Evolutionary conservation across 2,329 filamentous ascomycete genomes (phyloP).

Genomic region (Penicillium polonicum): DNA sequence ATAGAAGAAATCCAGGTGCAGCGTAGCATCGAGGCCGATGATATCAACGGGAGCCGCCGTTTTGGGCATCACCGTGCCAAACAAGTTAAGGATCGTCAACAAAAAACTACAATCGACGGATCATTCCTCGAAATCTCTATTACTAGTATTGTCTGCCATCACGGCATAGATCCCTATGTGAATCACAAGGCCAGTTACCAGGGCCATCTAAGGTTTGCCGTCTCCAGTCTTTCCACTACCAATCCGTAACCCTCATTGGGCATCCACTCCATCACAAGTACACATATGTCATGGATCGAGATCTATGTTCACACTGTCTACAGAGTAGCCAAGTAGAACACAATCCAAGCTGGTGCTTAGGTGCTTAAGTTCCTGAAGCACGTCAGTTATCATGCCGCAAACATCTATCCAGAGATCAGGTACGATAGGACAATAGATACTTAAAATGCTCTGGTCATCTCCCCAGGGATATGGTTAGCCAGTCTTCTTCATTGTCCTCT

Average conservation of each 20-base stretch:
- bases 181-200: background rate
- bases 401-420: background rate
- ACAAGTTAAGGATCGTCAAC: conserved; percentile 8
- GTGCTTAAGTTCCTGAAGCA: background rate
- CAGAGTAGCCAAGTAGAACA: background rate
- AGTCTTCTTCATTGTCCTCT: background rate
- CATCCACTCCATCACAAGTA: background rate
- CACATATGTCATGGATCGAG: conserved; percentile 7
- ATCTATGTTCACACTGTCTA: background rate
- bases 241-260: background rate
- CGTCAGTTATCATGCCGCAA: conserved; percentile 2
- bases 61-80: background rate
- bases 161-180: background rate
- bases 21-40: conserved; percentile 2
- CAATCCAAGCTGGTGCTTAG: background rate
- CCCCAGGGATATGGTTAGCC: background rate
- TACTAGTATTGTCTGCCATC: background rate
- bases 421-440: background rate
- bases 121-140: background rate
- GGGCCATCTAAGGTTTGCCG: background rate
- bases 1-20: background rate
- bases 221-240: background rate
- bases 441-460: background rate
- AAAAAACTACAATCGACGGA: background rate
- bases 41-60: conserved; percentile 6